These are phyloP conservation scores for Aureobasidium sp. DNA, from an alignment of 2,329 filamentous ascomycete genomes.

Conservation along the genomic window DNA sequence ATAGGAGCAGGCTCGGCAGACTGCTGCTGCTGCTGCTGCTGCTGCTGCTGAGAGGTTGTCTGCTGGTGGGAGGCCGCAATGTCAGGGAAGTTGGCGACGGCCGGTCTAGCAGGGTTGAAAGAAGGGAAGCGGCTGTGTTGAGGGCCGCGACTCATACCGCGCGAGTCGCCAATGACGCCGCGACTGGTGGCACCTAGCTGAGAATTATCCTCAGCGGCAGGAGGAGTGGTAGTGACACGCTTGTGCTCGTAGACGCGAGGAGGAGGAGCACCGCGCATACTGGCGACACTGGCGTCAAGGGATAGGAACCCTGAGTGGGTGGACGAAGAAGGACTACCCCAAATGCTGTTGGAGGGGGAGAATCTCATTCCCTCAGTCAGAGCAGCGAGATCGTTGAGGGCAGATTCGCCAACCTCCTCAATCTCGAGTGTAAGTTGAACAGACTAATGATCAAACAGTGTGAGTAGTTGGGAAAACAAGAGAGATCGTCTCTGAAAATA, in stretches of 20 bases:
- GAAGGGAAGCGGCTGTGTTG: background rate
- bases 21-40: too few relatives aligned
- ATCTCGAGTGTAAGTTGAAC: background rate
- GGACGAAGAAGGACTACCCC: background rate
- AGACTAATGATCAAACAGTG: background rate
- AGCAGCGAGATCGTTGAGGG: background rate
- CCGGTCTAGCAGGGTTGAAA: background rate
- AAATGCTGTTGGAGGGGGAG: background rate
- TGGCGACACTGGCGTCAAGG: background rate
- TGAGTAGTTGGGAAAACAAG: too few relatives aligned
- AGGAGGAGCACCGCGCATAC: background rate
- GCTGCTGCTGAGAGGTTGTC: background rate
- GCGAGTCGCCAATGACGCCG: background rate
- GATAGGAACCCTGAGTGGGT: background rate
- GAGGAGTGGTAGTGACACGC: background rate
- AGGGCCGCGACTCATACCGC: background rate
- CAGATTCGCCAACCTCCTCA: background rate
- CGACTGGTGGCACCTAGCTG: background rate
- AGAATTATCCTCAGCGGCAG: background rate
- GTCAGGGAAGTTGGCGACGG: conserved; percentile 1
- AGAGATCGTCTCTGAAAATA: background rate
- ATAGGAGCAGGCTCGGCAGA: background rate
- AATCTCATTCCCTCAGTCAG: background rate
- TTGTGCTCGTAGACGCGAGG: background rate
- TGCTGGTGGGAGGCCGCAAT: background rate